These are phyloP conservation scores for Trametes cubensis DNA, from an alignment of 768 basidiomycete genomes.

Conservation along the genomic window DNA sequence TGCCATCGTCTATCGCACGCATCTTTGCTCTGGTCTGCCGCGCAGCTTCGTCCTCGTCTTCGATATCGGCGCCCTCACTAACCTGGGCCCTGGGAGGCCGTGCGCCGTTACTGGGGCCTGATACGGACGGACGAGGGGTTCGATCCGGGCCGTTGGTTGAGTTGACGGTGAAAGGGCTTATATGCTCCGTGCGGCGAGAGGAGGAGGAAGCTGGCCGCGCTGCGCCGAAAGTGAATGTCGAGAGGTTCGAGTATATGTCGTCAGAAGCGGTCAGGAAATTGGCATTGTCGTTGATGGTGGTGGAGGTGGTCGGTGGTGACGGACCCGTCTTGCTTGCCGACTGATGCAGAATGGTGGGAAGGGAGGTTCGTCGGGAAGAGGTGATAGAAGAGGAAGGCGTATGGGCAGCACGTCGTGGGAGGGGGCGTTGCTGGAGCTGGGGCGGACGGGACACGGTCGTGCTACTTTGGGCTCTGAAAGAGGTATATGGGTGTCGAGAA, in stretches of 20 bases:
- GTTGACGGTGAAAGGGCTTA: constrained; percentile 42
- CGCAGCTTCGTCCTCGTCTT: constrained; percentile 40
- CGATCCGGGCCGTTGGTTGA: constrained; percentile 39
- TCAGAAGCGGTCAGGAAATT: constrained; percentile 24
- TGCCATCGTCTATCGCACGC: constrained; percentile 48
- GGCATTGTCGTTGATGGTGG: constrained; percentile 19
- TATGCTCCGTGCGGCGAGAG: constrained; percentile 31
- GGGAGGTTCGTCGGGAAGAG: constrained; percentile 32
- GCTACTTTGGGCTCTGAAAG: constrained; percentile 19
- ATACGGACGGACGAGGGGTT: constrained; percentile 50
- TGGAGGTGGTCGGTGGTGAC: constrained; percentile 19
- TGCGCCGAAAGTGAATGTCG: constrained; percentile 47
- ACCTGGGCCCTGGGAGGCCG: constrained; percentile 40
- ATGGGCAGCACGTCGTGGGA: constrained; percentile 25
- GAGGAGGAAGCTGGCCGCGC: constrained; percentile 27
- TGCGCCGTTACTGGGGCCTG: constrained; percentile 26
- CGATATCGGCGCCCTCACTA: constrained; percentile 36
- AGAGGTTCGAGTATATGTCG: constrained; percentile 44
- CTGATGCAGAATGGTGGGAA: constrained; percentile 32
- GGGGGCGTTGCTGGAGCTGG: constrained; percentile 16
- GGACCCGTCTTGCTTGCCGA: constrained; percentile 24
- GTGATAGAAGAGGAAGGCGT: constrained; percentile 29
- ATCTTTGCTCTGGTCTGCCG: constrained; percentile 42
- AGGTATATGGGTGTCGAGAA: constrained; percentile 10
- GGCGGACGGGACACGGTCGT: constrained; percentile 23